phyloP scores from a whole-genome alignment of 129 eudicot genomes.

The Flaveria linearis region DNA sequence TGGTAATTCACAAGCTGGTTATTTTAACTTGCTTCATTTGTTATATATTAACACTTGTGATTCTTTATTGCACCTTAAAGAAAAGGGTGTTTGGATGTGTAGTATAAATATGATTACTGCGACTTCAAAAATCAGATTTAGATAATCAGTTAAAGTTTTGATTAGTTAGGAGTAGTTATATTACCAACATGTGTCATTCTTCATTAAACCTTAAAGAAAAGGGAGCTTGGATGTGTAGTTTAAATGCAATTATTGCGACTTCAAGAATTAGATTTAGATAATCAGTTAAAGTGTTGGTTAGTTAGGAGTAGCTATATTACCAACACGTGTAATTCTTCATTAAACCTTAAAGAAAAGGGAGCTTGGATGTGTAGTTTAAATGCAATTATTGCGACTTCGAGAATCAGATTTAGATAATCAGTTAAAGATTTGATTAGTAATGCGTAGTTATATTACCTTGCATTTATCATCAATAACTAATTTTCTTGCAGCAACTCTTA shows the following conservation, averaged over 20 bases:
- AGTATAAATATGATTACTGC: neutral
- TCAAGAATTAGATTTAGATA: neutral
- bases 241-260: neutral
- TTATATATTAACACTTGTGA: neutral
- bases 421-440: neutral
- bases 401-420: constrained; percentile 8
- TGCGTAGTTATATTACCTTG: neutral
- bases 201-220: neutral
- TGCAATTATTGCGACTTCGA: neutral
- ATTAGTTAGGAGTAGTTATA: neutral
- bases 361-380: constrained; percentile 9
- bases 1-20: constrained; percentile 47
- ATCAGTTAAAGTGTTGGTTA: neutral
- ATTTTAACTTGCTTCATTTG: neutral
- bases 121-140: constrained; percentile 3
- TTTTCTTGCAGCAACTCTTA: neutral
- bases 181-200: neutral
- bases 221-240: constrained; percentile 19
- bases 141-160: neutral
- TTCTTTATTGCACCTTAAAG: neutral
- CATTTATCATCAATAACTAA: neutral
- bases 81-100: constrained; percentile 19
- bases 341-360: neutral
- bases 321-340: neutral
- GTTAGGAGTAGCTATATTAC: neutral